Evolutionary conservation across 176 grass and related monocot genomes (phyloP).

Genomic region (Carex cristatella): DNA sequence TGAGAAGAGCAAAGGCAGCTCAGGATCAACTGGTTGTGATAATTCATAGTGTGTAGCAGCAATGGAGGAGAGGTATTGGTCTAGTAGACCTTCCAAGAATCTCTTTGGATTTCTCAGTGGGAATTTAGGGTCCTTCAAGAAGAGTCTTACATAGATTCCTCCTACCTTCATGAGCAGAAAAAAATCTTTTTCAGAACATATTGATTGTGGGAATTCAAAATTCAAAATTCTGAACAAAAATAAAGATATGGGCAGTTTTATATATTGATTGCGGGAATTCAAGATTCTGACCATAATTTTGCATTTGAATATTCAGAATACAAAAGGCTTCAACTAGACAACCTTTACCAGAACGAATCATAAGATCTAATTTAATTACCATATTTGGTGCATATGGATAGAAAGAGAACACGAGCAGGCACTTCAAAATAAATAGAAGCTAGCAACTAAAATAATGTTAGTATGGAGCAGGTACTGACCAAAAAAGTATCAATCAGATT

Average conservation of each 20-base stretch:
- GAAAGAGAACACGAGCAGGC: not conserved
- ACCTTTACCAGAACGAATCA: conserved; percentile 4
- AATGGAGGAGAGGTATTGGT: conserved; percentile 97
- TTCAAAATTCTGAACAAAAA: not conserved
- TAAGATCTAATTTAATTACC: not conserved
- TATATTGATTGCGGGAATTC: not conserved
- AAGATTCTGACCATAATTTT: not conserved
- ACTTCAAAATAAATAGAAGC: not conserved
- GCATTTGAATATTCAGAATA: not conserved
- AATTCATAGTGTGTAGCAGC: conserved; percentile 85
- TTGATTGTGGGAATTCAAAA: no score
- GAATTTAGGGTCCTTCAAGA: conserved; percentile 98
- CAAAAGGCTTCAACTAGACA: not conserved
- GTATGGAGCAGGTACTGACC: not conserved
- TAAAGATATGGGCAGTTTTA: not conserved
- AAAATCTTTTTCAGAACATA: conserved; percentile 21
- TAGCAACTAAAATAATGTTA: not conserved
- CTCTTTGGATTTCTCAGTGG: conserved; percentile 98
- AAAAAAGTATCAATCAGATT: conserved; percentile 17
- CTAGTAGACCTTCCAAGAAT: conserved; percentile 95
- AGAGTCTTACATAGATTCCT: conserved; percentile 96
- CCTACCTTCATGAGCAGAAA: conserved; percentile 57
- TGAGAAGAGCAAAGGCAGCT: conserved; percentile 90
- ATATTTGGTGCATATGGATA: not conserved
- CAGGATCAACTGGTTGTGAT: conserved; percentile 62